Percentiles rank a stretch among this genome's conserved stretches.
Conservation (phyloP, 345 rosid species). For the Anastatica hierochuntica region DNA sequence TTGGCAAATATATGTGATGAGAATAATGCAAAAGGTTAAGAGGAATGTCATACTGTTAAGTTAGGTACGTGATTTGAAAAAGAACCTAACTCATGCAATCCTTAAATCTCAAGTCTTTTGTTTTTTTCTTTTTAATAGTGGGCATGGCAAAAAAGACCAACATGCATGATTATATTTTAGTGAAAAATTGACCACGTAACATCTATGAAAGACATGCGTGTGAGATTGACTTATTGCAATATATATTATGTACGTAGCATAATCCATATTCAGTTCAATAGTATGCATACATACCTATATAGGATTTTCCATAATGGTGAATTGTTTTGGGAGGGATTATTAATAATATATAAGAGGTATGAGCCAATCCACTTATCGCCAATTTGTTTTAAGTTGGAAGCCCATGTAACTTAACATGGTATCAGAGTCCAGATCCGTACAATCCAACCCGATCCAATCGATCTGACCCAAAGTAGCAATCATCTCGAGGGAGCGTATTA, state of each 20-base stretch:
- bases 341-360: no score
- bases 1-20: not conserved
- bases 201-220: constrained; percentile 18
- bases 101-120: constrained; percentile 21
- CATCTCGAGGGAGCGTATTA: no score
- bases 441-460: no score
- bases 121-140: constrained; percentile 3
- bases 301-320: no score
- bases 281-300: no score
- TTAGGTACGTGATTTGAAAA: constrained; percentile 23
- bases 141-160: constrained; percentile 13
- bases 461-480: no score
- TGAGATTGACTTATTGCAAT: constrained; percentile 16
- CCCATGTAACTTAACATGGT: no score
- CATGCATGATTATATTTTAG: constrained; percentile 19
- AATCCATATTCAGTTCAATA: not conserved
- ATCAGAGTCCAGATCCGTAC: no score
- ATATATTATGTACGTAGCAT: not conserved
- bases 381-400: no score
- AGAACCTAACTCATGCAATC: constrained; percentile 30
- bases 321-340: no score
- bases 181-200: constrained; percentile 26
- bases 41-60: constrained; percentile 26
- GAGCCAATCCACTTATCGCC: no score
- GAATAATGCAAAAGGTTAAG: constrained; percentile 17